Base-by-base conservation (phyloP, 139 green algal genomes). In the Chlorella vulgaris region DNA sequence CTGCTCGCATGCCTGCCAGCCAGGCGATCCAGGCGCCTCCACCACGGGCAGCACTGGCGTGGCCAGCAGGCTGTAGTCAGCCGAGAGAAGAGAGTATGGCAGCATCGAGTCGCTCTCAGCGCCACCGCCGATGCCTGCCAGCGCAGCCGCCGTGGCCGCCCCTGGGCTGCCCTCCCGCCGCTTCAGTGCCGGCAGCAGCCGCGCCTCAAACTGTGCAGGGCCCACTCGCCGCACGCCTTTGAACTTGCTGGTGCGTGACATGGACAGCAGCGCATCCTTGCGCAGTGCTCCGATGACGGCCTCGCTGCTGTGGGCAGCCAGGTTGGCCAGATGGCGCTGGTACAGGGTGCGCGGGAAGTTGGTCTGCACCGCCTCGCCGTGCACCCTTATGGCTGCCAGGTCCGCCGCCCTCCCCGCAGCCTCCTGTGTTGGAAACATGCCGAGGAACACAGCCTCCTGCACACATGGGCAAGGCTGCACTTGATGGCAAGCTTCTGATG, bases 351-450 rank as follows among this genome's bases (percentile, higher is more conserved):
- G 50, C 18, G 76, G 76, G 43, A 84, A 87, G 76, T 86, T 86
- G 71, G 47, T 66, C 76, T 81, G 66, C 42, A 68, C 60, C 26
- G 24, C 51, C 18, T 61, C 36, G 39, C 74, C 83, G 10, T 70
- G 29, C 26, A 86, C 18, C 55, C 81, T 84, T n/a, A 87, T n/a
- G 4, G 83, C 58, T 13, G 83, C 83, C 0, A 87, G 50, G 68
- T 87, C 83, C 58, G 65, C 60, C 31, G 83, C 83, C 21, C 76
- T 50, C 1, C 76, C 83, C 38, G 83, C 83, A 24, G 67, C 33
- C 67, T 84, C 83, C 33, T 29, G 33, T 7, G 83, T 83, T 24
- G 83, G 26, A 38, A 84, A 87, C 66, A 84, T 87, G 33, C 83
- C 83, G 21, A 87, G 58, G 29, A 43, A 67, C 31, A 87, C 47